These are phyloP conservation scores for Poa pratensis DNA, from an alignment of 176 grass and related monocot species.

Conservation along the genomic window DNA sequence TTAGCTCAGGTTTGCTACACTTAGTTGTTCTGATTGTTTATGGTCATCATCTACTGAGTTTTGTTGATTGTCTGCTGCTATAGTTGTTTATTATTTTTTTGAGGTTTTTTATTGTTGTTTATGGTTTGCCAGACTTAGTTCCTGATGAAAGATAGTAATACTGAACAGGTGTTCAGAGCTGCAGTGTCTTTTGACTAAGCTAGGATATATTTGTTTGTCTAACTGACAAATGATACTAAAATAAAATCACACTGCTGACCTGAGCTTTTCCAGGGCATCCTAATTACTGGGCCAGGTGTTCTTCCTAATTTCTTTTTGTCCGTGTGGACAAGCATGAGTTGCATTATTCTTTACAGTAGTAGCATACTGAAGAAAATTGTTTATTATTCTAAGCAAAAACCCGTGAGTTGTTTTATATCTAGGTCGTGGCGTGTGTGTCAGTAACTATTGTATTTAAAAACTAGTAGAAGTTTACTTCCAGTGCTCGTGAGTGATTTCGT, in stretches of 20 bases:
- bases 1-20: background rate
- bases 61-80: background rate
- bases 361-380: no score
- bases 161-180: background rate
- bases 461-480: no score
- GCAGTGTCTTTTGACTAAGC: background rate
- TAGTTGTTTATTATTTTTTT: no score
- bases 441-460: no score
- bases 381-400: background rate
- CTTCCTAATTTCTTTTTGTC: background rate
- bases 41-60: background rate
- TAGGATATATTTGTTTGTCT: background rate
- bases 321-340: no score
- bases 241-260: background rate
- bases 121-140: background rate
- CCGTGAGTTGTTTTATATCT: no score
- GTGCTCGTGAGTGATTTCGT: no score
- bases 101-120: background rate
- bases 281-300: background rate
- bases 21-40: background rate
- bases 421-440: no score
- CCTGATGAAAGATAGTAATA: background rate
- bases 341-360: background rate
- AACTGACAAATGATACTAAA: background rate
- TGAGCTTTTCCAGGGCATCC: background rate